Conservation (phyloP, 352 stramenopile species). For the Phytophthora colocasiae region DNA sequence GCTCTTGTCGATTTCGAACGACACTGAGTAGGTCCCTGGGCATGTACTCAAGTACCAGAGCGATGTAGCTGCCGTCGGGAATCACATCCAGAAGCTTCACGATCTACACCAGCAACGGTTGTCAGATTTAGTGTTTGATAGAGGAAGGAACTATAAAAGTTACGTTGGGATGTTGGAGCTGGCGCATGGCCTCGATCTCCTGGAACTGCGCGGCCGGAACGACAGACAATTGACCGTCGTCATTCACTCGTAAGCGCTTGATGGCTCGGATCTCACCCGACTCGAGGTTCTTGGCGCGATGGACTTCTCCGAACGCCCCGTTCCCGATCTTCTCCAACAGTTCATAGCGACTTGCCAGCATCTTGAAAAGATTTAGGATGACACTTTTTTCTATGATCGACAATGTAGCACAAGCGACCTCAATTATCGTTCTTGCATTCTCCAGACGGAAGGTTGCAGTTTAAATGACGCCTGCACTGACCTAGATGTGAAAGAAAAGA, state of each 20-base stretch:
- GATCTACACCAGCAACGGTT: conserved; percentile 40
- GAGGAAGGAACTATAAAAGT: background rate
- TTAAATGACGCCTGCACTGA: conserved; percentile 33
- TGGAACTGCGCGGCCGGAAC: conserved; percentile 72
- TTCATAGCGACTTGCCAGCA: conserved; percentile 59
- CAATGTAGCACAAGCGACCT: conserved; percentile 25
- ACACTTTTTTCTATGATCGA: conserved; percentile 8
- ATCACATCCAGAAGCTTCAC: conserved; percentile 71
- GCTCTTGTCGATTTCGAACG: conserved; percentile 46
- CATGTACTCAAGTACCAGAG: conserved; percentile 80
- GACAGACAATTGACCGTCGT: conserved; percentile 52
- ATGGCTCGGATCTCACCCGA: conserved; percentile 56
- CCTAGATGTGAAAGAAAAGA: conserved; percentile 28
- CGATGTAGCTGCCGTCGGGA: conserved; percentile 61
- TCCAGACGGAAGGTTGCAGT: conserved; percentile 13
- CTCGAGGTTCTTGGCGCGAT: conserved; percentile 49
- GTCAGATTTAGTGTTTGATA: background rate
- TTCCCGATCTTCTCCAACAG: conserved; percentile 72
- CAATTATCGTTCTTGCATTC: conserved; percentile 29
- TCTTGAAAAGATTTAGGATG: conserved; percentile 21
- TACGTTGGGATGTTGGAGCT: conserved; percentile 77
- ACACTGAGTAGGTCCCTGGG: conserved; percentile 67
- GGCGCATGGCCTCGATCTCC: conserved; percentile 78
- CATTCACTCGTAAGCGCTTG: conserved; percentile 66
- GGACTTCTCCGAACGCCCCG: conserved; percentile 77